Base-by-base conservation (phyloP, 208 protist species). In the Sergeia podlipaevii region DNA sequence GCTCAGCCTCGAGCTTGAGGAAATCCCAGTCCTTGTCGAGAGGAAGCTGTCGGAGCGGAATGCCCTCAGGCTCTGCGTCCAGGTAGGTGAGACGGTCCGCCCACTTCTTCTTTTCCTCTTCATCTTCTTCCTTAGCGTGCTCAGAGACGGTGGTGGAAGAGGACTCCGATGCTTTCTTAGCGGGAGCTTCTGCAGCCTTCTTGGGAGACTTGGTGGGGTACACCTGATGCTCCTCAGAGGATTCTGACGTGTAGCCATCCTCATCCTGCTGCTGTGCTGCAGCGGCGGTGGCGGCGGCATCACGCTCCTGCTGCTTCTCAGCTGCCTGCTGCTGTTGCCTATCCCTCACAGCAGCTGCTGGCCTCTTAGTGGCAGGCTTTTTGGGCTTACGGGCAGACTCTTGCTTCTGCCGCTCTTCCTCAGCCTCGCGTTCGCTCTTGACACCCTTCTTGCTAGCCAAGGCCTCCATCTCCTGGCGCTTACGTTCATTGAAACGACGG, bases 401-500 rank as follows among this genome's bases (percentile, higher is more conserved):
- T 15, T 27, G 1, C 44, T 66, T 34, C 13, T 4, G 2, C 24
- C 20, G 27, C 37, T 57, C 32, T 23, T 68, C 58, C 39, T 68
- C 62, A 24, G 52, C 48, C n/a, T 64, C 56, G 20, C 23, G 33
- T 33, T 70, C 58, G 3, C 42, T 51, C 63, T 73, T 64, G 32
- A 68, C 60, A 0, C 79, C 77, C 46, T 78, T 91, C 23, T 62
- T 60, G 0, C 48, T 34, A 4, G 78, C 51, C 21, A 91, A 70
- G 27, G 70, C 70, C 54, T 83, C 71, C 20, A 78, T 61, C 61
- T 88, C 78, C 26, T 69, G 49, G 23, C 71, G 72, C n/a, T 74
- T 75, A 2, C 80, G 72, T n/a, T 73, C 61, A 41, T 70, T 65
- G 60, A 91, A 91, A 32, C 83, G 75, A 0, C 74, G 78, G 0